Base-by-base conservation (phyloP, 495 filamentous ascomycete genomes). In the Sporormia fimetaria region DNA sequence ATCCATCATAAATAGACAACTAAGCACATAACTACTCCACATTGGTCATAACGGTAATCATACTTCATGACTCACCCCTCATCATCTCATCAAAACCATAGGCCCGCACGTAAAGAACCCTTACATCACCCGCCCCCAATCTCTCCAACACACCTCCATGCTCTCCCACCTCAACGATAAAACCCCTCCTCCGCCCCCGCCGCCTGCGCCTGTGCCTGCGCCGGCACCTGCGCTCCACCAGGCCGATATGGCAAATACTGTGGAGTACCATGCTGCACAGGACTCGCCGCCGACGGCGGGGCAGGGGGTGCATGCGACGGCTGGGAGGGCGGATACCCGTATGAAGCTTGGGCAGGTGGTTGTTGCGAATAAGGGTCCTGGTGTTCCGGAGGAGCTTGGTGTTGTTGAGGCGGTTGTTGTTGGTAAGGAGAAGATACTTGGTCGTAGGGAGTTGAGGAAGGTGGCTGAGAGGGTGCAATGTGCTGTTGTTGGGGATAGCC, bases 201-300 rank as follows among this genome's bases (percentile, higher is more conserved):
- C 14, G 38, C 39, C 3, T 10, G 12, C 3, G 27, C 40, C 4
- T 37, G 40, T 10, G 40, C 41, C 22, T 36, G 32, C n/a, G n/a
- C n/a, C 16, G 40, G 40, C 17, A 41, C 41, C 29, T 35, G 32
- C n/a, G n/a, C n/a, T 38, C 43, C 42, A 12, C 21, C 34, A 1
- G 50, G 50, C 11, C 45, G 34, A 45, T 54, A 54, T 20, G 50
- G 33, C 20, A 49, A 34, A 38, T 54, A 54, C 2, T 31, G 27
- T 24, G 21, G 28, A 11, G 26, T 28, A 9, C 21, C 37, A 15
- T 14, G 15, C 37, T 35, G 49, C n/a, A 35, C 34, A 14, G 50
- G 44, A 21, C 44, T 48, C 20, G 40, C 29, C 9, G 44, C 21
- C 1, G 18, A 36, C 4, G 50, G 50, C 11, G 43, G 42, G 21